phyloP scores from a whole-genome alignment of 2,329 filamentous ascomycete genomes.

The Claviceps digitariae region DNA sequence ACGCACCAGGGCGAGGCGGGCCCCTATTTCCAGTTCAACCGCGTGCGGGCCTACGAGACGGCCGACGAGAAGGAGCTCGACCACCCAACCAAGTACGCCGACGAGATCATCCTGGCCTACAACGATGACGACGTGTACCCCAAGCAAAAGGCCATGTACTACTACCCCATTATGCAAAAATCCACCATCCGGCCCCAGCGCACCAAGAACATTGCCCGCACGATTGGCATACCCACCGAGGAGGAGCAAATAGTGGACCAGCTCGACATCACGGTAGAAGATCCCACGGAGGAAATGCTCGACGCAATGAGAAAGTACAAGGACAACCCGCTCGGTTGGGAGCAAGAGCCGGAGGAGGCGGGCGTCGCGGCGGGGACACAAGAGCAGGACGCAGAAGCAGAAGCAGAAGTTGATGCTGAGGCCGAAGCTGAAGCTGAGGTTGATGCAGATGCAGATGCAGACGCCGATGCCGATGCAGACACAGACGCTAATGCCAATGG shows the following conservation, averaged over 20 bases:
- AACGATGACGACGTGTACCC: constrained; percentile 38
- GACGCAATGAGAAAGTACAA: constrained; percentile 39
- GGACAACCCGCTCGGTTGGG: constrained; percentile 36
- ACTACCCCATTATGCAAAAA: constrained; percentile 55
- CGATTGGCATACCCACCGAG: constrained; percentile 29
- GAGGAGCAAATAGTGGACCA: constrained; percentile 41
- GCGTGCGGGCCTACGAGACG: constrained; percentile 52
- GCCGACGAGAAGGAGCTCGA: constrained; percentile 42
- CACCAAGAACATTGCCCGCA: constrained; percentile 47
- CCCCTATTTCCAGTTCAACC: constrained; percentile 46
- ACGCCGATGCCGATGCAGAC: neutral
- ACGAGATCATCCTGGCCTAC: constrained; percentile 48
- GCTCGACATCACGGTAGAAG: constrained; percentile 39
- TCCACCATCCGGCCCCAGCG: constrained; percentile 49
- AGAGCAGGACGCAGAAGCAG: constrained; percentile 3
- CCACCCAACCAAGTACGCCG: constrained; percentile 46
- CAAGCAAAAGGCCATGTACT: constrained; percentile 46
- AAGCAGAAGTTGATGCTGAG: constrained; percentile 13
- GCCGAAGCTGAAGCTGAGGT: neutral
- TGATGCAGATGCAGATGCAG: neutral
- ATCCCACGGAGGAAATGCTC: constrained; percentile 39
- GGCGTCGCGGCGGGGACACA: constrained; percentile 17
- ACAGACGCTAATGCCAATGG: constrained; percentile 3
- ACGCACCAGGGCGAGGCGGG: constrained; percentile 32
- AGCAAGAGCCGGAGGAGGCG: constrained; percentile 25